Conservation (phyloP, 441 rosid genomes). For the Capsella rubella region DNA sequence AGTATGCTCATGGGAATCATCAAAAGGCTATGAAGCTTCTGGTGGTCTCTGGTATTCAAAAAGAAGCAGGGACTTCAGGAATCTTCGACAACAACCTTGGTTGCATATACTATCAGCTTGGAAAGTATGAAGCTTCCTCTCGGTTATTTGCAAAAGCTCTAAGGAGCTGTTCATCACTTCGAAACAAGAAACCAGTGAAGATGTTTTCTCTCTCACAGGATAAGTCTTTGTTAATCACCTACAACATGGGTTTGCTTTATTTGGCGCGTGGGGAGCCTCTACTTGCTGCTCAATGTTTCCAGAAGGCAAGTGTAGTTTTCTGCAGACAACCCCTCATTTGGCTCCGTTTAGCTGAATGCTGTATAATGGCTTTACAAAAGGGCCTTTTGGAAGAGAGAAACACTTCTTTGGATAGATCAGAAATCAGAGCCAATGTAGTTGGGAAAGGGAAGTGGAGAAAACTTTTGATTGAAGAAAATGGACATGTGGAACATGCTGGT, state of each 20-base stretch:
- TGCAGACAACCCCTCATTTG: conserved; percentile 76
- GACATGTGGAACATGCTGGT: conserved; percentile 49
- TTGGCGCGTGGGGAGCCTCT: conserved; percentile 88
- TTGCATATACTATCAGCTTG: conserved; percentile 89
- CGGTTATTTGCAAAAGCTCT: conserved; percentile 83
- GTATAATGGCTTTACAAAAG: conserved; percentile 83
- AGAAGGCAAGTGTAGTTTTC: conserved; percentile 77
- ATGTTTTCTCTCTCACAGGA: conserved; percentile 79
- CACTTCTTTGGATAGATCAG: conserved; percentile 57
- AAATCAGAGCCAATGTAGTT: conserved; percentile 62
- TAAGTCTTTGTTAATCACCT: conserved; percentile 79
- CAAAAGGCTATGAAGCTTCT: conserved; percentile 92
- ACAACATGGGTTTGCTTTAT: conserved; percentile 87
- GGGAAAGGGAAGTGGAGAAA: conserved; percentile 97
- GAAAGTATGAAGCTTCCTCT: conserved; percentile 69
- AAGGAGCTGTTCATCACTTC: conserved; percentile 62
- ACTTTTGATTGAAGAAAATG: conserved; percentile 64
- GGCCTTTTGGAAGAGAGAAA: conserved; percentile 60
- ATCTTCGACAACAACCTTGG: conserved; percentile 92
- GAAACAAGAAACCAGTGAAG: conserved; percentile 76
- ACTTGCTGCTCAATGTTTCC: conserved; percentile 87
- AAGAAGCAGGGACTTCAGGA: conserved; percentile 72
- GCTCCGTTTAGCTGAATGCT: conserved; percentile 97
- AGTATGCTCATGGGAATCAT: conserved; percentile 90
- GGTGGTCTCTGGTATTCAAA: conserved; percentile 76